These are phyloP conservation scores for Massarina eburnea DNA, from an alignment of 2,329 filamentous ascomycete genomes.

Conservation along the genomic window DNA sequence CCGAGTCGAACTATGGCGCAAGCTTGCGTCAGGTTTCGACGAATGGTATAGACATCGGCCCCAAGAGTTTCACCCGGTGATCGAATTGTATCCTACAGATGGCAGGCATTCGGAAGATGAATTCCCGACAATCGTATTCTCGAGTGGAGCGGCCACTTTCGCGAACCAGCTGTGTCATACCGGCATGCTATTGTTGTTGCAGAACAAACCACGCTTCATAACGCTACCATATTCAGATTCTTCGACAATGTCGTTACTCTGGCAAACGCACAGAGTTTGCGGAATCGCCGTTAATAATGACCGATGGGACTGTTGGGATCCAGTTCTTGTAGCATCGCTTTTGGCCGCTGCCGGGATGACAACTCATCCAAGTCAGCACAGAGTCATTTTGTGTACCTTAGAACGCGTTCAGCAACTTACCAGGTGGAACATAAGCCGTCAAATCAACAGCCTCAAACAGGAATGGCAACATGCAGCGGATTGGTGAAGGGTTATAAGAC, in stretches of 20 bases:
- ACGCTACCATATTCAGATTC: conserved; percentile 34
- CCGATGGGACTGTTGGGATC: conserved; percentile 51
- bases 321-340: conserved; percentile 51
- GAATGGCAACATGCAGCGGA: conserved; percentile 25
- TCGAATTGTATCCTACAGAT: conserved; percentile 33
- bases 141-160: conserved; percentile 47
- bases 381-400: conserved; percentile 45
- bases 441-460: conserved; percentile 14
- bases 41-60: conserved; percentile 25
- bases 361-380: conserved; percentile 54
- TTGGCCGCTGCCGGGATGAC: conserved; percentile 50
- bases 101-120: conserved; percentile 22
- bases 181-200: conserved; percentile 56
- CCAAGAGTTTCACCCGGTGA: conserved; percentile 29
- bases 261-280: conserved; percentile 54
- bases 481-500: conserved; percentile 12
- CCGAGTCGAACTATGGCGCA: conserved; percentile 23
- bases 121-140: conserved; percentile 50
- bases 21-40: conserved; percentile 15
- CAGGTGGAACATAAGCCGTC: conserved; percentile 42
- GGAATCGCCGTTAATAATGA: conserved; percentile 54
- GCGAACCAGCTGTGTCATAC: conserved; percentile 61
- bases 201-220: conserved; percentile 52
- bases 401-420: conserved; percentile 44
- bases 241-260: conserved; percentile 47